Base-by-base conservation (phyloP, 805 yeast species). In the Yarrowia deformans region DNA sequence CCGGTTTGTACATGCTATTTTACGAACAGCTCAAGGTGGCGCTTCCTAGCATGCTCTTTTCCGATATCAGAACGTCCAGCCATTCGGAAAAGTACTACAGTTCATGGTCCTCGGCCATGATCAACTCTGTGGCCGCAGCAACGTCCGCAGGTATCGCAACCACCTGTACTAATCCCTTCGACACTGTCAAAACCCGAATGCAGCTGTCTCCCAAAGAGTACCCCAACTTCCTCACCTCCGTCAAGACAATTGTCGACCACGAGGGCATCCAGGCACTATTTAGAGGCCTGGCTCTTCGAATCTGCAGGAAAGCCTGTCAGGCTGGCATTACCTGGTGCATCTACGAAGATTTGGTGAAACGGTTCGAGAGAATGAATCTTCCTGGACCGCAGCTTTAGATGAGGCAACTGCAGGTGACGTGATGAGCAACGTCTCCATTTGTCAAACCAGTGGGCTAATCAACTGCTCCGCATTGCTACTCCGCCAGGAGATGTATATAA, bases 251-350 rank as follows among this genome's bases (percentile, higher is more conserved):
- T 69, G 74, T 79, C 73, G 80, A 73, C 70, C 79, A 77, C 74
- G 93, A 80, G 78, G 88, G 81, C 6, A 32, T 83, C 34, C 72
- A 78, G 34, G 84, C 88, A 56, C 80, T 95, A 67, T 93, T 95
- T 77, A 89, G 91, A 77, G 99, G 99, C 0, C 79, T 95, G 39
- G 85, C 91, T 49, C 82, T 95, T 73, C 82, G 99, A 72, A 82
- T 95, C 63, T 83, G 89, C 5, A 83, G 98, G 73, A 95, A 95
- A 79, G 97, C 94, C 0, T 77, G 91, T 60, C 90, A 97, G 78
- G 94, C 98, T 0, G 98, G 97, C 1, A 92, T 95, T 71, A 93
- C 97, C 63, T 95, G 99, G 99, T 91, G 97, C 70, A 88, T 95
- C 32, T 95, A 94, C 77, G 99, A 95, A 78, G 98, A 95, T 76